Evolutionary conservation across 2,329 filamentous ascomycete species (phyloP).

Genomic region (Neophaeococcomyces mojaviensis): DNA sequence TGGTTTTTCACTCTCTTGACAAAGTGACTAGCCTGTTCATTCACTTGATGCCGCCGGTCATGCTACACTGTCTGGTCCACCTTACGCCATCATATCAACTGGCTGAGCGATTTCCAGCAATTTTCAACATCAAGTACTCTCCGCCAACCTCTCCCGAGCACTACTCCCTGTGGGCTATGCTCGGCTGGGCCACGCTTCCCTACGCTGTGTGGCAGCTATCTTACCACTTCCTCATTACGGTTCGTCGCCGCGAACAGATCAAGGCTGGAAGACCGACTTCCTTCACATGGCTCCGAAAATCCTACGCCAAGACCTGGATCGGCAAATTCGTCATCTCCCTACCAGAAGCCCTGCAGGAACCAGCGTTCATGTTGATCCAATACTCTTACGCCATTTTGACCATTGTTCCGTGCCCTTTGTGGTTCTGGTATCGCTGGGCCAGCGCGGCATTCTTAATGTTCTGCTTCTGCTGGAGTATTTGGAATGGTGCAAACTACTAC

Average conservation of each 20-base stretch:
- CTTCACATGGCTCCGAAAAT: conserved; percentile 92
- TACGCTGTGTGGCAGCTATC: conserved; percentile 87
- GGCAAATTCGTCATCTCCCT: conserved; percentile 76
- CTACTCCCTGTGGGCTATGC: conserved; percentile 76
- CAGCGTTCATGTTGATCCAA: conserved; percentile 93
- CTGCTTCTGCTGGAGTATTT: conserved; percentile 91
- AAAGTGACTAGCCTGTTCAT: conserved; percentile 98
- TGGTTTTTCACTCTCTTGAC: conserved; percentile 97
- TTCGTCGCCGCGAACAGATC: conserved; percentile 91
- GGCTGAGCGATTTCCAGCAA: conserved; percentile 67
- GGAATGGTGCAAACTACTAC: conserved; percentile 95
- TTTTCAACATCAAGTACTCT: conserved; percentile 70
- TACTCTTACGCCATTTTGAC: conserved; percentile 84
- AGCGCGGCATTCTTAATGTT: conserved; percentile 67
- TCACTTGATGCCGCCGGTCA: conserved; percentile 96
- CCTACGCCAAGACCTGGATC: conserved; percentile 83
- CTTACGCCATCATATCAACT: conserved; percentile 61
- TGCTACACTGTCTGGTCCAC: conserved; percentile 87
- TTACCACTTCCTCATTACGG: conserved; percentile 93
- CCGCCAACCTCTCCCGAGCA: conserved; percentile 65
- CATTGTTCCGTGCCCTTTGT: conserved; percentile 88
- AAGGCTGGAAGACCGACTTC: conserved; percentile 90
- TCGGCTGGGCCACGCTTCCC: conserved; percentile 86
- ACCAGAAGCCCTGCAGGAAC: conserved; percentile 69
- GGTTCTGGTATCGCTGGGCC: conserved; percentile 83